Evolutionary conservation across 2,329 filamentous ascomycete genomes (phyloP).

Genomic region (Colletotrichum chlorophyti): DNA sequence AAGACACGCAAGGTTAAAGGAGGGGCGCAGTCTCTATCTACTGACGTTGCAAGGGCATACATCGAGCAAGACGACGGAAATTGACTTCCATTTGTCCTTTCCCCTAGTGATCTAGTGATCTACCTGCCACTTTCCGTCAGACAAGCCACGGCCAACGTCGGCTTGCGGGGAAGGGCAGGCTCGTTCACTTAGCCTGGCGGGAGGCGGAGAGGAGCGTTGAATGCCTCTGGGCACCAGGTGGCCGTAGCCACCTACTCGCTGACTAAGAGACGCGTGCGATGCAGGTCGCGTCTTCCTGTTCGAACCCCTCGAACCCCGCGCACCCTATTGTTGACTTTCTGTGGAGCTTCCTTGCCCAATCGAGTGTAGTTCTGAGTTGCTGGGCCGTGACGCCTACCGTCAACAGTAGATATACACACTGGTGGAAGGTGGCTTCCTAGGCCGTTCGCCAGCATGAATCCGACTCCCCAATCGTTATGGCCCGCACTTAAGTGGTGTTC

Average conservation of each 20-base stretch:
- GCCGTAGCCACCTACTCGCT: slow-evolving; percentile 5
- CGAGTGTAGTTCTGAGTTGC: not conserved
- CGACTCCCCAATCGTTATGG: not conserved
- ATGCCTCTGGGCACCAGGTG: slow-evolving; percentile 7
- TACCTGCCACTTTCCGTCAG: slow-evolving; percentile 17
- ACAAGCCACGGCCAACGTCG: slow-evolving; percentile 1
- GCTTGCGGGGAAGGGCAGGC: slow-evolving; percentile 9
- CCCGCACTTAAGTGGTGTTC: not conserved
- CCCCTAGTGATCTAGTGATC: not conserved
- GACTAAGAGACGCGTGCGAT: slow-evolving; percentile 15
- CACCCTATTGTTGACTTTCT: slow-evolving; percentile 25
- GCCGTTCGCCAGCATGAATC: not conserved
- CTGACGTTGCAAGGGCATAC: too few species aligned
- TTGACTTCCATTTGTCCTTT: slow-evolving; percentile 24
- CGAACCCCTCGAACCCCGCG: too few species aligned
- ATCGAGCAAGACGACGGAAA: slow-evolving; percentile 3
- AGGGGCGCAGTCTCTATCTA: too few species aligned
- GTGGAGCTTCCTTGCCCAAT: slow-evolving; percentile 20
- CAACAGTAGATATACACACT: too few species aligned
- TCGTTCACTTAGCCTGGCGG: not conserved
- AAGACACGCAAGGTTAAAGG: not conserved
- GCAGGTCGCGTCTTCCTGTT: slow-evolving; percentile 18
- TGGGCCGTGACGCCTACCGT: slow-evolving; percentile 1
- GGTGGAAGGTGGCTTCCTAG: not conserved
- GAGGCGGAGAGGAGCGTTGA: too few species aligned